Conservation (phyloP, 768 basidiomycete species). For the Leccinum longicurvipes region DNA sequence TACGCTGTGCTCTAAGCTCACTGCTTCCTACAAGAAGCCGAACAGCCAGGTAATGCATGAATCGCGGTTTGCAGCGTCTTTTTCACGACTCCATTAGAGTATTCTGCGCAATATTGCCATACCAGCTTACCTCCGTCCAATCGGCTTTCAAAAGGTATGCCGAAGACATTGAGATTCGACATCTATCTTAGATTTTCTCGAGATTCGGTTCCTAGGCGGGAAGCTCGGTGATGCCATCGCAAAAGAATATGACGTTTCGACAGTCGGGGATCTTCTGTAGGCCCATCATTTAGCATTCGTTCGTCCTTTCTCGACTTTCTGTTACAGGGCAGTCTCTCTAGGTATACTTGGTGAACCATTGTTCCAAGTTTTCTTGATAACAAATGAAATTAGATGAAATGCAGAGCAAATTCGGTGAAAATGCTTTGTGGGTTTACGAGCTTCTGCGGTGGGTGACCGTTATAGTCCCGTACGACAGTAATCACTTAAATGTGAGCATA, state of each 20-base stretch:
- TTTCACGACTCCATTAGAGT: conserved; percentile 46
- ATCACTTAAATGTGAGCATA: not conserved
- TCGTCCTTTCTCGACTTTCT: conserved; percentile 4
- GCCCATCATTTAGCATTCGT: conserved; percentile 26
- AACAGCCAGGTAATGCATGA: conserved; percentile 63
- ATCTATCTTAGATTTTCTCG: conserved; percentile 3
- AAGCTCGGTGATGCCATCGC: conserved; percentile 89
- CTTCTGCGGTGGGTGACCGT: conserved; percentile 62
- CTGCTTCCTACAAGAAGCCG: conserved; percentile 90
- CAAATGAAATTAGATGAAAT: conserved; percentile 54
- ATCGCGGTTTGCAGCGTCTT: not conserved
- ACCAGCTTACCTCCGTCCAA: conserved; percentile 75
- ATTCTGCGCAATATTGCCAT: conserved; percentile 82
- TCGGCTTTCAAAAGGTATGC: conserved; percentile 82
- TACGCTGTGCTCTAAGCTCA: conserved; percentile 48
- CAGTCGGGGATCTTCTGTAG: conserved; percentile 87
- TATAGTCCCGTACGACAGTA: not conserved
- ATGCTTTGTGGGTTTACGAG: conserved; percentile 90
- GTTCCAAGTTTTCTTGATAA: conserved; percentile 3
- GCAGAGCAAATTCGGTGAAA: conserved; percentile 77
- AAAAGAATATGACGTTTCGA: conserved; percentile 83
- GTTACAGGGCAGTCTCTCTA: conserved; percentile 50
- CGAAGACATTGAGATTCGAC: not conserved
- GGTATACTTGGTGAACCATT: conserved; percentile 37
- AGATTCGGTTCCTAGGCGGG: conserved; percentile 95